phyloP scores from a whole-genome alignment of 768 basidiomycete species.

The Boletus pseudopeckii region DNA sequence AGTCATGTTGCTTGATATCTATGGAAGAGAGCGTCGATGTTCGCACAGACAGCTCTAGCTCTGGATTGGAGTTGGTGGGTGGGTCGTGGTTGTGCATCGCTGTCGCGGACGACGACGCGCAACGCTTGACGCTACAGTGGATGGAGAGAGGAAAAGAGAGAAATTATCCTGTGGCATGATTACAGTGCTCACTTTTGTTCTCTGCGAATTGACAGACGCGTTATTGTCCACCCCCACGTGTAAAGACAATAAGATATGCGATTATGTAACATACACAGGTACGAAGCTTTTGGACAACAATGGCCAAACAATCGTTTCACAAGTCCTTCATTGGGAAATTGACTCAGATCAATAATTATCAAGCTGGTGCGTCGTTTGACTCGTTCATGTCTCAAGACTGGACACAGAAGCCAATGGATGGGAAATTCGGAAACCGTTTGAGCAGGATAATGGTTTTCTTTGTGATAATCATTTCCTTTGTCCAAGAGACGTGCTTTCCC shows the following conservation, averaged over 20 bases:
- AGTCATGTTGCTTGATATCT: slow-evolving; percentile 17
- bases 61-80: slow-evolving; percentile 5
- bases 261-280: slow-evolving; percentile 13
- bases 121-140: slow-evolving; percentile 7
- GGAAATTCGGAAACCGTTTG: background rate
- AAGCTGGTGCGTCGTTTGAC: background rate
- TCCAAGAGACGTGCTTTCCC: background rate
- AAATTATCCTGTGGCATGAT: background rate
- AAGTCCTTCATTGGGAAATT: too few relatives aligned
- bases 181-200: slow-evolving; percentile 22
- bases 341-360: background rate
- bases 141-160: slow-evolving; percentile 12
- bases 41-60: slow-evolving; percentile 21
- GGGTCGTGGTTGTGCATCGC: slow-evolving; percentile 33
- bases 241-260: slow-evolving; percentile 22
- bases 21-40: slow-evolving; percentile 17
- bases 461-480: too few relatives aligned
- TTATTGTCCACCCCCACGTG: slow-evolving; percentile 23
- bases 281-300: slow-evolving; percentile 24
- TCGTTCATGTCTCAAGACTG: background rate
- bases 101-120: slow-evolving; percentile 28
- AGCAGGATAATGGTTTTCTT: background rate
- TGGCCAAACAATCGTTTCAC: slow-evolving; percentile 9
- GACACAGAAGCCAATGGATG: background rate
- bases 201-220: slow-evolving; percentile 4